Conservation (phyloP, 2,329 filamentous ascomycete species). For the Monilinia laxa region DNA sequence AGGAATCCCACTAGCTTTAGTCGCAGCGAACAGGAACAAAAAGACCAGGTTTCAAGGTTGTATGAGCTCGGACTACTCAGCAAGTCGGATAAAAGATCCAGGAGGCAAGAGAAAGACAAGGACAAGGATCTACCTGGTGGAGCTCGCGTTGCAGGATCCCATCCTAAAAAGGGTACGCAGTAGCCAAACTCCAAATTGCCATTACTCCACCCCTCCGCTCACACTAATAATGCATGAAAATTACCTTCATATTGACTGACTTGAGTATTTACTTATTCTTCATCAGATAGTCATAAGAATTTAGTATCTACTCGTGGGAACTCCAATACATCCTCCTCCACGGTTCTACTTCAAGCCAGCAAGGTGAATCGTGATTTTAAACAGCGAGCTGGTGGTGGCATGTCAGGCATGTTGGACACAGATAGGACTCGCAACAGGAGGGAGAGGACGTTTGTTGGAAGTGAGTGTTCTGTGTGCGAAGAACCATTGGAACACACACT, state of each 20-base stretch:
- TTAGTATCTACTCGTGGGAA: constrained; percentile 24
- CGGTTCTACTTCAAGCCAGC: constrained; percentile 26
- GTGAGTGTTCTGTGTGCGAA: constrained; percentile 93
- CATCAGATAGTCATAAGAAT: constrained; percentile 24
- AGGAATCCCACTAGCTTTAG: constrained; percentile 20
- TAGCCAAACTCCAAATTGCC: constrained; percentile 29
- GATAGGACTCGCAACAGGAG: constrained; percentile 78
- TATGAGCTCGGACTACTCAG: constrained; percentile 40
- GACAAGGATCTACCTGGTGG: constrained; percentile 34
- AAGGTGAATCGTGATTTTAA: constrained; percentile 32
- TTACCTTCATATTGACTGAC: constrained; percentile 26
- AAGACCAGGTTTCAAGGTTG: constrained; percentile 37
- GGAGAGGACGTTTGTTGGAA: constrained; percentile 93
- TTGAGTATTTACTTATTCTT: constrained; percentile 5
- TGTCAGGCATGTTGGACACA: constrained; percentile 67
- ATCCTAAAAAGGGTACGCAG: constrained; percentile 37
- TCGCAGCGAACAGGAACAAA: constrained; percentile 28
- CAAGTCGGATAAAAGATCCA: constrained; percentile 36
- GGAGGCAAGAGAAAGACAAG: constrained; percentile 36
- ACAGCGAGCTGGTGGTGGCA: constrained; percentile 42
- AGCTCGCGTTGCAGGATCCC: constrained; percentile 37
- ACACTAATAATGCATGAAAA: constrained; percentile 20
- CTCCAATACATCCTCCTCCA: constrained; percentile 22
- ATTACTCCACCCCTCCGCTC: constrained; percentile 28
- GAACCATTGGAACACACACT: constrained; percentile 95